Evolutionary conservation across 305 asterid genomes (phyloP).

Genomic region (Fraxinus sp.): DNA sequence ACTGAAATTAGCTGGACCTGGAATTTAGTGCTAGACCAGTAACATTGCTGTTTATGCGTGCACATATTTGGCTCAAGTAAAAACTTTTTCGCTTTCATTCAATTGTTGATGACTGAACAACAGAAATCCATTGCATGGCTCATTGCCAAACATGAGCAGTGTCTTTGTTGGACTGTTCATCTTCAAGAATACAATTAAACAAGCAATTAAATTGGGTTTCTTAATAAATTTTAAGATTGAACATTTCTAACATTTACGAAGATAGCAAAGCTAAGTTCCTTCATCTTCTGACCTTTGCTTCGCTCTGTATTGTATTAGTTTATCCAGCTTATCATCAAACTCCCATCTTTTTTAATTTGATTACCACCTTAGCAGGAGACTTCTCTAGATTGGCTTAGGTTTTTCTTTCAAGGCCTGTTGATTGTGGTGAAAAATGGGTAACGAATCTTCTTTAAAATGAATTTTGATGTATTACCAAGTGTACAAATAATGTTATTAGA

Average conservation of each 20-base stretch:
- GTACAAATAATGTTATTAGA: background rate
- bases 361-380: background rate
- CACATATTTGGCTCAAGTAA: background rate
- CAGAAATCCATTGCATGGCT: background rate
- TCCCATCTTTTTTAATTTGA: background rate
- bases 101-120: background rate
- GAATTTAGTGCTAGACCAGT: background rate
- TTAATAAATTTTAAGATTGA: background rate
- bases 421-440: background rate
- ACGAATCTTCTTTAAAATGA: background rate
- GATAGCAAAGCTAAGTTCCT: background rate
- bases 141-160: background rate
- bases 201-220: background rate
- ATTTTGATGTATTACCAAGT: background rate
- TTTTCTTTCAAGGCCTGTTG: background rate
- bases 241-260: background rate
- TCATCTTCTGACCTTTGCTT: background rate
- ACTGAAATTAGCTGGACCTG: background rate
- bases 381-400: background rate
- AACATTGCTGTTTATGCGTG: background rate
- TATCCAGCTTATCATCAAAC: background rate
- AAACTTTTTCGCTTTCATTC: background rate
- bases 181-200: background rate
- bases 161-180: background rate
- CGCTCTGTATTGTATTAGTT: background rate